Evolutionary conservation across 768 basidiomycete genomes (phyloP), one percentile per base, ranked within the genome.

Genomic region (Stropharia rugosoannulata): DNA sequence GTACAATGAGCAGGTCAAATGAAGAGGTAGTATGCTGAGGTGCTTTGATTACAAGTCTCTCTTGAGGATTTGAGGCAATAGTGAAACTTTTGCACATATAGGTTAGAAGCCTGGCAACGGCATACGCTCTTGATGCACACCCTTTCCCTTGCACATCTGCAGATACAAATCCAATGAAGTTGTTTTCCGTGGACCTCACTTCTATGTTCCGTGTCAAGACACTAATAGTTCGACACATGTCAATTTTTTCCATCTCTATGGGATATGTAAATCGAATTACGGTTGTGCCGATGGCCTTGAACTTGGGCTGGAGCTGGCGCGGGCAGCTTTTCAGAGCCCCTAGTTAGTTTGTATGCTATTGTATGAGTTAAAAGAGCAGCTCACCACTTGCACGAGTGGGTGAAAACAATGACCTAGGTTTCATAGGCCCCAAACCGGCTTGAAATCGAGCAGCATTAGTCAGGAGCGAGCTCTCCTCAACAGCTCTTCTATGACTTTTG

Each of bases 351-450:
- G n/a, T 25, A 35, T 5, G 5, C 22, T 16, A n/a, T 22, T 22
- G 22, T 37, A 4, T 3, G n/a, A 15, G 2, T 22, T 40, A 13
- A 40, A n/a, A 29, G 38, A 40, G 27, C 15, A 42, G n/a, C 56
- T n/a, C 44, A 58, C 56, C 47, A 52, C 36, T 40, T 29, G 51
- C 49, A 36, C 57, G 60, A 13, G 60, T 44, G 3, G 60, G 57
- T 16, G 5, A 13, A 25, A 45, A 48, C 6, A 62, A n/a, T 8
- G 45, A 53, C 51, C 54, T 56, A 10, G 57, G 60, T 47, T 46
- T 54, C 40, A 62, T 46, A 29, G 60, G 60, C 15, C 51, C 48
- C n/a, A 62, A 41, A 22, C 60, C 60, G 11, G 60, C 60, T 39
- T 40, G 46, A 42, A 62, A 44, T 19, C 60, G 57, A 13, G 53